These are phyloP conservation scores for Hypoxylon perforatum DNA, from an alignment of 495 filamentous ascomycete species.

Conservation along the genomic window DNA sequence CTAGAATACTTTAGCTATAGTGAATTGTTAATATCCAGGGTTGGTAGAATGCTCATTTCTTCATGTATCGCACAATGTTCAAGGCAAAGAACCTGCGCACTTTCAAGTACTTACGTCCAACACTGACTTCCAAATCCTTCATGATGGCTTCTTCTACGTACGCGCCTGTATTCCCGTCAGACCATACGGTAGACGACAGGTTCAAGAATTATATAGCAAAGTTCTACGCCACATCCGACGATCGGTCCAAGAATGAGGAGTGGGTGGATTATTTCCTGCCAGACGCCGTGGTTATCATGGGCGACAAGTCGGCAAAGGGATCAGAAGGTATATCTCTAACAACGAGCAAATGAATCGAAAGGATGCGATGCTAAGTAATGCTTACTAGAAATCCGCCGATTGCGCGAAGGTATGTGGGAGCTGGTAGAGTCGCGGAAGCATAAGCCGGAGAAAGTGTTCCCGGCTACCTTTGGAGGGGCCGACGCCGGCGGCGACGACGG, in stretches of 20 bases:
- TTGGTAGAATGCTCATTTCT: no score
- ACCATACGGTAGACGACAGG: slow-evolving; percentile 26
- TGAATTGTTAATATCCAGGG: not conserved
- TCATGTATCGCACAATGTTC: no score
- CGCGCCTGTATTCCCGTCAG: slow-evolving; percentile 44
- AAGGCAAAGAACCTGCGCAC: not conserved
- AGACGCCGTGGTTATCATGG: slow-evolving; percentile 49
- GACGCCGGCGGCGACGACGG: slow-evolving; percentile 3
- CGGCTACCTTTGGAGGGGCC: slow-evolving; percentile 36
- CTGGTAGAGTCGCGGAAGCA: slow-evolving; percentile 46
- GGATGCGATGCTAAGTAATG: not conserved
- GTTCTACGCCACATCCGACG: slow-evolving; percentile 55
- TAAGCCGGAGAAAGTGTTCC: slow-evolving; percentile 46
- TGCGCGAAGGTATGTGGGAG: slow-evolving; percentile 44
- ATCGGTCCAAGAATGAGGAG: slow-evolving; percentile 46
- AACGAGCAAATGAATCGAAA: not conserved
- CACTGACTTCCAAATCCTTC: not conserved
- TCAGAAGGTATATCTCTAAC: slow-evolving; percentile 37
- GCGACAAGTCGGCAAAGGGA: slow-evolving; percentile 43
- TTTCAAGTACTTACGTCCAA: no score
- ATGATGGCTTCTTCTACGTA: slow-evolving; percentile 31
- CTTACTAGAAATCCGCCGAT: slow-evolving; percentile 30
- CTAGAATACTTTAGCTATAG: not conserved
- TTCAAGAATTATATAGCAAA: slow-evolving; percentile 47
- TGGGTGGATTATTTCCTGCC: slow-evolving; percentile 53